phyloP scores from a whole-genome alignment of 2,329 filamentous ascomycete genomes.

The Tothia fuscella region DNA sequence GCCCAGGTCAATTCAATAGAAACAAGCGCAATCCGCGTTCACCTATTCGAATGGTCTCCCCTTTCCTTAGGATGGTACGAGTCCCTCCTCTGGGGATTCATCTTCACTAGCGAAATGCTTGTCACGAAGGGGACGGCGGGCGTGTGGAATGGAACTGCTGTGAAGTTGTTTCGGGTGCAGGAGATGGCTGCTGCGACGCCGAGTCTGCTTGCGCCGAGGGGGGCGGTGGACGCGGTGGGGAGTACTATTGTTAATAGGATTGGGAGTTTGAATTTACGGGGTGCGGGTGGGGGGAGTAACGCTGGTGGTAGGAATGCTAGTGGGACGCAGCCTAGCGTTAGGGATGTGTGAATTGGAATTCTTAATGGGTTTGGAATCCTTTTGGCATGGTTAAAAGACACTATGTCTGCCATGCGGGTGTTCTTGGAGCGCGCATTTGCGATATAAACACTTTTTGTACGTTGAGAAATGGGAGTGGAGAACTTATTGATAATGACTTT shows the following conservation, averaged over 20 bases:
- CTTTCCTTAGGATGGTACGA: constrained; percentile 92
- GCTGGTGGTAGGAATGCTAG: neutral
- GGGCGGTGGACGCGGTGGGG: constrained; percentile 86
- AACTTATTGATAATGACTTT: no score
- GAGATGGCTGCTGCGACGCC: constrained; percentile 71
- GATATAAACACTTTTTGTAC: no score
- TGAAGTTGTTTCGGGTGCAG: constrained; percentile 83
- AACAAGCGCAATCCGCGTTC: constrained; percentile 60
- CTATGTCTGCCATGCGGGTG: no score
- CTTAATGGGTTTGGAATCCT: no score
- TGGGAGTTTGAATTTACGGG: constrained; percentile 61
- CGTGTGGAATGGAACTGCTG: constrained; percentile 83
- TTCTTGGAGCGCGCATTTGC: no score
- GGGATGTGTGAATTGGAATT: neutral
- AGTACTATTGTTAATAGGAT: constrained; percentile 81
- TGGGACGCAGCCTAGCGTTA: neutral
- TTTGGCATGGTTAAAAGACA: no score
- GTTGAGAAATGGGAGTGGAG: no score
- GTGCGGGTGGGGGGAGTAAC: constrained; percentile 2
- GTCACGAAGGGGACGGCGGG: constrained; percentile 77
- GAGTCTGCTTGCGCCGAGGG: constrained; percentile 70
- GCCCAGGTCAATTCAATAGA: constrained; percentile 62
- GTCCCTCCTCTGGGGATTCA: constrained; percentile 82
- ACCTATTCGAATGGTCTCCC: constrained; percentile 90
- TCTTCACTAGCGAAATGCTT: constrained; percentile 84